A percentile compares a stretch with the other conserved stretches of the same genome.
These are phyloP conservation scores for Sabuloglossum arenarium DNA, from an alignment of 495 filamentous ascomycete genomes.

Conservation along the genomic window DNA sequence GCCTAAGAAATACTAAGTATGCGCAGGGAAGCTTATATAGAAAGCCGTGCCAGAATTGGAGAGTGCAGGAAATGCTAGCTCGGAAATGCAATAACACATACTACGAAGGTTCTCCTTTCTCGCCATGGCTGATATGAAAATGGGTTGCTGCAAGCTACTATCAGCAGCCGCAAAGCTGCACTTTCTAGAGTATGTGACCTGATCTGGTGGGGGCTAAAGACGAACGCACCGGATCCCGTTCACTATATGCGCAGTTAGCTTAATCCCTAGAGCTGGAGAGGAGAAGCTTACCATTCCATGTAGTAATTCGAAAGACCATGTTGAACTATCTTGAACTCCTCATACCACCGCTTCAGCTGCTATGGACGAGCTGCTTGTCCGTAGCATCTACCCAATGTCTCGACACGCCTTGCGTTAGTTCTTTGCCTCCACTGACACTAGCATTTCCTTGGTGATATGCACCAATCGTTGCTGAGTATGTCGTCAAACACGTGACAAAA, in stretches of 20 bases:
- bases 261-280: background rate
- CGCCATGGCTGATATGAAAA: constrained; percentile 94
- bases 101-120: constrained; percentile 62
- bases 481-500: background rate
- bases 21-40: too few species aligned
- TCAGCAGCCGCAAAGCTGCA: background rate
- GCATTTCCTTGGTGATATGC: too few species aligned
- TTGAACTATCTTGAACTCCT: constrained; percentile 6
- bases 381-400: too few species aligned
- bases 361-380: too few species aligned
- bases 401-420: too few species aligned
- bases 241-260: constrained; percentile 28
- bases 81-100: too few species aligned
- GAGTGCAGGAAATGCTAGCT: background rate
- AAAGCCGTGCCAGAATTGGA: too few species aligned
- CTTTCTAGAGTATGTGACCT: constrained; percentile 4
- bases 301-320: constrained; percentile 70
- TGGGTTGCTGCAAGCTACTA: constrained; percentile 42
- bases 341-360: background rate
- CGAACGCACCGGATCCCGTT: constrained; percentile 69
- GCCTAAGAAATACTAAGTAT: constrained; percentile 22
- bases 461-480: too few species aligned
- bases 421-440: too few species aligned
- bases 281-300: constrained; percentile 58
- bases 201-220: background rate